Evolutionary conservation across 2,329 filamentous ascomycete genomes (phyloP), one percentile per base, ranked within the genome.

Genomic region (Pseudogymnoascus sp.): DNA sequence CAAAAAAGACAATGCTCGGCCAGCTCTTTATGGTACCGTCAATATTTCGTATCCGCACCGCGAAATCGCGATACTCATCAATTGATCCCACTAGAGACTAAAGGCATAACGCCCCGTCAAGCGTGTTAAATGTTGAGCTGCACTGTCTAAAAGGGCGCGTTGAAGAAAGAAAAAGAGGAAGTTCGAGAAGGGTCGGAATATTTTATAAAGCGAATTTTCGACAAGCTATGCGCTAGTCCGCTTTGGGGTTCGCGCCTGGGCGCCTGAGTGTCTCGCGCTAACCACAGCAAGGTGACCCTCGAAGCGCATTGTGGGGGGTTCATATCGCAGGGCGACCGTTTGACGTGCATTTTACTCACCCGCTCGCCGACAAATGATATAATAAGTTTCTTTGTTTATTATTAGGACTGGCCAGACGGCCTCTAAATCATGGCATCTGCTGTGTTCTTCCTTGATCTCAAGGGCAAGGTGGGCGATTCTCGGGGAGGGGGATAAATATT

Each of bases 371-470:
- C 57, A 35, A 38, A 60, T 60, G 57, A 60, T 60, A 60, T 60
- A 60, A 60, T 33, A 59, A 60, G 19, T 10, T 10, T 35, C 57
- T 60, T 60, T 23, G 4, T 35, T 35, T 26, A 36, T 50, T 50
- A 28, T 36, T 35, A 35, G 35, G 31, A 60, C 57, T 60, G 57
- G 57, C 57, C 57, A 38, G 17, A 82, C 71, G 57, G 57, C 57
- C 57, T 60, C 57, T 35, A 35, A 35, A 60, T 60, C 75, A 99
- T 99, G 95, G 95, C 95, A 71, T 99, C 95, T 66, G 95, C 95
- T 68, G 76, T 99, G 73, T 99, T 99, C 85, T 99, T 99, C 77
- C 88, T 99, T 73, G 95, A 99, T 78, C 84, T 99, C 70, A 99
- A 99, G 91, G 95, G 95, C 90, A 99, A 99, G 89, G 92, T 96